phyloP scores from a whole-genome alignment of 768 basidiomycete genomes.

The Tulasnella calospora region DNA sequence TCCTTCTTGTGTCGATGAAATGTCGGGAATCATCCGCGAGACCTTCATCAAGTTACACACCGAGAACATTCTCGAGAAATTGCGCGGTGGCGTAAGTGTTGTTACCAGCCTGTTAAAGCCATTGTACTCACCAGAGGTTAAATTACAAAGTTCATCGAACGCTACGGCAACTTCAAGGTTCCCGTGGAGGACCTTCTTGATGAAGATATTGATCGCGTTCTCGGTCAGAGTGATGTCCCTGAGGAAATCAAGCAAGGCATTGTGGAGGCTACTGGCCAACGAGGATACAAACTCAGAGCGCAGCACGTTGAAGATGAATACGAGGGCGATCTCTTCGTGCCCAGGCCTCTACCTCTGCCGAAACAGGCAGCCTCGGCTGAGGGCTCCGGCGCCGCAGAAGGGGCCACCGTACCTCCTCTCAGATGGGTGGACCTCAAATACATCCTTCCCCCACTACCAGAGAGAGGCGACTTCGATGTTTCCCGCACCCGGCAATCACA shows the following conservation, averaged over 20 bases:
- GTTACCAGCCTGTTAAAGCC: background rate
- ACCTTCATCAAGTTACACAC: constrained; percentile 91
- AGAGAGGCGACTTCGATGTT: constrained; percentile 83
- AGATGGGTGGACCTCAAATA: constrained; percentile 49
- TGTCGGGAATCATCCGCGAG: constrained; percentile 85
- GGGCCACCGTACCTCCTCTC: constrained; percentile 8
- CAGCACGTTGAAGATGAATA: constrained; percentile 27
- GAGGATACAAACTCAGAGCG: constrained; percentile 39
- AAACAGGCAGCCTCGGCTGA: constrained; percentile 26
- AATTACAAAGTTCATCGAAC: constrained; percentile 56
- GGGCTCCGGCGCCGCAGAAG: constrained; percentile 29
- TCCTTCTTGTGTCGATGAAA: constrained; percentile 74
- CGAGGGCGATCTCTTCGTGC: constrained; percentile 29
- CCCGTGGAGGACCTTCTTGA: constrained; percentile 48
- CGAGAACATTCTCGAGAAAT: constrained; percentile 69
- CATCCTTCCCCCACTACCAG: constrained; percentile 73
- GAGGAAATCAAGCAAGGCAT: background rate
- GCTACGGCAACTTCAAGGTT: constrained; percentile 69
- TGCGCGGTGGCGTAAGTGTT: constrained; percentile 63
- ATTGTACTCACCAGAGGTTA: background rate
- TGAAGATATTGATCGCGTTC: constrained; percentile 21
- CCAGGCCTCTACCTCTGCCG: constrained; percentile 35
- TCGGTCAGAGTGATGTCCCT: constrained; percentile 7
- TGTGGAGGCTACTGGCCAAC: constrained; percentile 14
- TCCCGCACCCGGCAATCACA: constrained; percentile 69